Evolutionary conservation across 305 asterid species (phyloP), one percentile per base, ranked within the genome.

Genomic region (Nicotiana rustica): DNA sequence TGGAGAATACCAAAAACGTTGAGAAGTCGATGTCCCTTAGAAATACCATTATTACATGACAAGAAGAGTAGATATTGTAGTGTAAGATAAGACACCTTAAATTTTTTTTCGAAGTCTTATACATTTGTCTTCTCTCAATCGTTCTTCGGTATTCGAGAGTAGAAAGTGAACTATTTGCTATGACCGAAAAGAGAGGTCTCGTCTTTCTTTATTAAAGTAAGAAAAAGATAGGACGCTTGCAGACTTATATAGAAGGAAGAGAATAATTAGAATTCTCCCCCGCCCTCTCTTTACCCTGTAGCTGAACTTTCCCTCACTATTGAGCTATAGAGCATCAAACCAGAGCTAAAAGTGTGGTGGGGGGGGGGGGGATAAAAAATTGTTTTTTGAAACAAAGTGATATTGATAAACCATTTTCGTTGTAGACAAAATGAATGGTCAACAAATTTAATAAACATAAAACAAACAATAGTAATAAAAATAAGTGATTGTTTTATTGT

Each of bases 1-100:
- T 52, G 59, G 59, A 52, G 59, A 67, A 67, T 15, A 15, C 49
- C 15, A 15, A 67, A 17, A 6, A 33, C 21, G 15, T 67, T 67
- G 52, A 67, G 52, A 35, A 17, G 75, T 67, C 75, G 7, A 67
- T 6, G 52, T 35, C 52, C 52, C 75, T 67, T 67, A 17, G 75
- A 67, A 67, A 67, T 67, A 41, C 49, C 3, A 41, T 41, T 1
- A 41, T 41, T 41, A 41, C 49, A 38, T 41, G 8, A 9, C 47
- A 41, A 41, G 8, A 41, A 0, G 8, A 41, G 10, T 41, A 10
- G 10, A 41, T 41, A 41, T 7, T 41, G 47, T 41, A 41, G 9
- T 10, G 49, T 41, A 7, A 3, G 49, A 41, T 41, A 41, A 41
- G 12, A 8, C 10, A 41, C 10, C 47, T 41, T 41, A 7, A 38